Conservation (phyloP, 2,329 filamentous ascomycete species). For the Fusarium ramigenum region DNA sequence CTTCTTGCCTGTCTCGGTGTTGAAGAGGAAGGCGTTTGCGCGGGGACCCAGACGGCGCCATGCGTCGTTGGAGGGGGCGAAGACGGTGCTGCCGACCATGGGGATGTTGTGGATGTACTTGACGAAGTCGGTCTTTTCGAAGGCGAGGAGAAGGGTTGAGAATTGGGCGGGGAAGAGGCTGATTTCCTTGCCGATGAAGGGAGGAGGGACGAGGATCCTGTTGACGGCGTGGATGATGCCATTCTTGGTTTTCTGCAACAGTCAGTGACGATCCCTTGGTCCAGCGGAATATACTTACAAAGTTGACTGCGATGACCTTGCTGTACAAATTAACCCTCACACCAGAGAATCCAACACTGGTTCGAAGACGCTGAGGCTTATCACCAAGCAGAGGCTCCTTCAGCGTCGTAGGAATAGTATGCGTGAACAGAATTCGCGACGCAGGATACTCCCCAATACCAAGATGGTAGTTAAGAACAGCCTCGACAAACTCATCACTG, state of each 20-base stretch:
- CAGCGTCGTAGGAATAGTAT: conserved; percentile 78
- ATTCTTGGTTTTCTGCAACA: conserved; percentile 72
- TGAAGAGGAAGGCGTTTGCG: conserved; percentile 85
- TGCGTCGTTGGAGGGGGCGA: conserved; percentile 84
- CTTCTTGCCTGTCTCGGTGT: conserved; percentile 73
- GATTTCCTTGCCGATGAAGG: conserved; percentile 61
- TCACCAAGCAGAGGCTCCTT: conserved; percentile 68
- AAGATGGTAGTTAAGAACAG: conserved; percentile 79
- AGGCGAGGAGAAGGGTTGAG: conserved; percentile 79
- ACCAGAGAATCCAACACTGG: conserved; percentile 69
- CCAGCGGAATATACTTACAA: conserved; percentile 58
- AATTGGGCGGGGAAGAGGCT: conserved; percentile 78
- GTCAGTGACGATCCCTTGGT: neutral
- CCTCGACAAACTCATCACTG: conserved; percentile 74
- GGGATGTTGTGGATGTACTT: conserved; percentile 65
- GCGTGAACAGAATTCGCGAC: conserved; percentile 69
- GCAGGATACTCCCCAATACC: conserved; percentile 73
- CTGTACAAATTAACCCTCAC: conserved; percentile 81
- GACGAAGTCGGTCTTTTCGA: conserved; percentile 77
- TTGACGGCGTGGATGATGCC: conserved; percentile 84
- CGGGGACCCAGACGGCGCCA: conserved; percentile 77
- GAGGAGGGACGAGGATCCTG: conserved; percentile 79
- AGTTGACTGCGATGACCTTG: conserved; percentile 74
- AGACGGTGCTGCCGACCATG: conserved; percentile 75
- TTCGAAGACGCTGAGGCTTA: conserved; percentile 76